These are phyloP conservation scores for Xylaria intraflava DNA, from an alignment of 495 filamentous ascomycete genomes.

Conservation along the genomic window DNA sequence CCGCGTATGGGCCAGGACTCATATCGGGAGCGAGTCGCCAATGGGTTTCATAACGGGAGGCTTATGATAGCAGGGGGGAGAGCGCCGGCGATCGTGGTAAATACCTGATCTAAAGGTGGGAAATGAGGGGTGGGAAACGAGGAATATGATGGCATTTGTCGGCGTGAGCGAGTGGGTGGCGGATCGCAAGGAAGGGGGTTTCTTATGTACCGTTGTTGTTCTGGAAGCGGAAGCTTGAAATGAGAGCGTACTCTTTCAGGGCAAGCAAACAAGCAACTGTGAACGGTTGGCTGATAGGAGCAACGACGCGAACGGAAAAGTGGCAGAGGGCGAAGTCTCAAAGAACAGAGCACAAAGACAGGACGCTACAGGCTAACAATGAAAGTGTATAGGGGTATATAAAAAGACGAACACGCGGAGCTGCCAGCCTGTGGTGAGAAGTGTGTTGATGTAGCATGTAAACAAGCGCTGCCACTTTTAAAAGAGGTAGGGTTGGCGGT, in stretches of 20 bases:
- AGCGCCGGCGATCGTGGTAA: background rate
- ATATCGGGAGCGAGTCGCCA: conserved; percentile 10
- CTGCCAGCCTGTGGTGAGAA: conserved; percentile 1
- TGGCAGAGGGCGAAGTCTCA: too few relatives aligned
- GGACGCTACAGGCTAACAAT: conserved; percentile 2
- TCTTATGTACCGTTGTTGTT: conserved; percentile 22
- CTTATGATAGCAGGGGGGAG: background rate
- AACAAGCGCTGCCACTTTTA: background rate
- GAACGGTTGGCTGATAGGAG: conserved; percentile 7
- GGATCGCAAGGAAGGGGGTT: background rate
- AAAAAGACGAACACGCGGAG: conserved; percentile 13
- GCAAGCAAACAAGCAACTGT: conserved; percentile 4
- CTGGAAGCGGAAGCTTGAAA: conserved; percentile 14
- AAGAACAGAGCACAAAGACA: conserved; percentile 8
- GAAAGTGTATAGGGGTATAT: conserved; percentile 8
- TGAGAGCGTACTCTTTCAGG: conserved; percentile 24
- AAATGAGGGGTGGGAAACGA: background rate
- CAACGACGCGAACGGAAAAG: conserved; percentile 24
- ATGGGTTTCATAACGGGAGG: conserved; percentile 2
- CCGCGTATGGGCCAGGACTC: conserved; percentile 18
- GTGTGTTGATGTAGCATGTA: conserved; percentile 12
- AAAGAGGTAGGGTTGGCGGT: background rate
- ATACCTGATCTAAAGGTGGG: background rate
- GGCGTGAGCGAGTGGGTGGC: background rate
- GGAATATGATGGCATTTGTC: background rate